Evolutionary conservation across 768 basidiomycete species (phyloP).

Genomic region (Cantharellus anzutake): DNA sequence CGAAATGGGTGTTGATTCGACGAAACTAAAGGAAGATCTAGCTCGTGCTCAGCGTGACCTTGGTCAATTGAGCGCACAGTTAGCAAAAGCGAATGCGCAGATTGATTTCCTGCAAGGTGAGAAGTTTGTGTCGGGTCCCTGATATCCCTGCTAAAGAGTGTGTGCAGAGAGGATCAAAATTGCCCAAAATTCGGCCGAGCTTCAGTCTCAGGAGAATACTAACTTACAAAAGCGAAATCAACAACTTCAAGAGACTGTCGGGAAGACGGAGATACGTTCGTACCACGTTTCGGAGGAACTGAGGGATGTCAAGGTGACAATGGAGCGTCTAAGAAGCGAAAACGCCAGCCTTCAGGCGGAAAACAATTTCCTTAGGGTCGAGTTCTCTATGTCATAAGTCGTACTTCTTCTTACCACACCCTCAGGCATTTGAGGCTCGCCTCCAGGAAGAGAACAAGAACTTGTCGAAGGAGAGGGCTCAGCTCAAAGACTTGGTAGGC

Average conservation of each 20-base stretch:
- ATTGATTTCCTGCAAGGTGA: constrained; percentile 57
- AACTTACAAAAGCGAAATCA: constrained; percentile 48
- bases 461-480: constrained; percentile 62
- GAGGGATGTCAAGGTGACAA: constrained; percentile 32
- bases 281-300: constrained; percentile 50
- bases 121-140: constrained; percentile 11
- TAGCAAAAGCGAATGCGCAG: constrained; percentile 74
- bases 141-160: not conserved
- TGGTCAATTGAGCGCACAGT: constrained; percentile 38
- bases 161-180: constrained; percentile 15
- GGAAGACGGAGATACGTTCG: constrained; percentile 56
- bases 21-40: constrained; percentile 52
- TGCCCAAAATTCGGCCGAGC: constrained; percentile 41
- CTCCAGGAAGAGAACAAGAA: constrained; percentile 73
- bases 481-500: constrained; percentile 69
- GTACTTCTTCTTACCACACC: not conserved
- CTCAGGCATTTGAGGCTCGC: constrained; percentile 56
- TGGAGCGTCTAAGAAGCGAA: constrained; percentile 72
- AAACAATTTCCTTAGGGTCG: constrained; percentile 83
- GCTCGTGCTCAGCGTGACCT: constrained; percentile 44
- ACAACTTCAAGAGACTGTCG: constrained; percentile 53
- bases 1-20: constrained; percentile 67
- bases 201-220: constrained; percentile 46
- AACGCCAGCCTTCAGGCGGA: constrained; percentile 78
- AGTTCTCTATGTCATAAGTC: constrained; percentile 3